phyloP scores from a whole-genome alignment of 1,284 basidiomycete species.

The Lignosus rhinocerotis region DNA sequence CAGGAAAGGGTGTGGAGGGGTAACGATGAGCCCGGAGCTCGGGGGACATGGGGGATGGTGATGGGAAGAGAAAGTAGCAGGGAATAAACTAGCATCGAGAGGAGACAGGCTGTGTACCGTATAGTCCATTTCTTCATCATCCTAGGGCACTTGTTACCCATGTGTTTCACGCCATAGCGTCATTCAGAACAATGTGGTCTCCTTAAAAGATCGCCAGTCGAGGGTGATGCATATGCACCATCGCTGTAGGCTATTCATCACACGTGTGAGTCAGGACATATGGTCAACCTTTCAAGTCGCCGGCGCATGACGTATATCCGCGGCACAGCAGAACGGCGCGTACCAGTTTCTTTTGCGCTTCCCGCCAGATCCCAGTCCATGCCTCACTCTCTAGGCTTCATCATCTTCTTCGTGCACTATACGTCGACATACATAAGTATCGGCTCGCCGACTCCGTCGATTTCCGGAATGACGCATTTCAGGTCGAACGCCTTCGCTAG shows the following conservation, averaged over 20 bases:
- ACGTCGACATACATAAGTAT: conserved; percentile 92
- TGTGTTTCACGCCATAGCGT: conserved; percentile 16
- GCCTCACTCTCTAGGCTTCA: conserved; percentile 10
- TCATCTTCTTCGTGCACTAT: conserved; percentile 35
- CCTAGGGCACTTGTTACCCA: conserved; percentile 21
- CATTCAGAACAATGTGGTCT: conserved; percentile 14
- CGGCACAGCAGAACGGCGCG: neutral
- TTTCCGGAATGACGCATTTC: conserved; percentile 96
- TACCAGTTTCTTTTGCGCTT: conserved; percentile 24
- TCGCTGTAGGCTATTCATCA: conserved; percentile 10
- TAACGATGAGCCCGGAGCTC: conserved; percentile 21
- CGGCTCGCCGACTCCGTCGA: conserved; percentile 92
- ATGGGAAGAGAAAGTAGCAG: conserved; percentile 15
- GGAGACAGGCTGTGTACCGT: conserved; percentile 14
- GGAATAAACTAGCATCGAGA: conserved; percentile 22
- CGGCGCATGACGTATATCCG: conserved; percentile 5
- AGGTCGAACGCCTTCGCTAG: conserved; percentile 87
- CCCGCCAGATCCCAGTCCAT: conserved; percentile 20
- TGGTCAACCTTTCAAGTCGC: neutral
- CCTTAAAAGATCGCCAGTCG: conserved; percentile 16
- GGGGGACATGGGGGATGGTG: conserved; percentile 1
- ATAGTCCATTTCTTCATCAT: conserved; percentile 22
- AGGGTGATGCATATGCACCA: conserved; percentile 10
- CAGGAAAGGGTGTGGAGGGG: conserved; percentile 11
- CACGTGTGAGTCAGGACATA: conserved; percentile 6